These are phyloP conservation scores for Arthroderma sp. DNA, from an alignment of 2,329 filamentous ascomycete species.

Conservation along the genomic window DNA sequence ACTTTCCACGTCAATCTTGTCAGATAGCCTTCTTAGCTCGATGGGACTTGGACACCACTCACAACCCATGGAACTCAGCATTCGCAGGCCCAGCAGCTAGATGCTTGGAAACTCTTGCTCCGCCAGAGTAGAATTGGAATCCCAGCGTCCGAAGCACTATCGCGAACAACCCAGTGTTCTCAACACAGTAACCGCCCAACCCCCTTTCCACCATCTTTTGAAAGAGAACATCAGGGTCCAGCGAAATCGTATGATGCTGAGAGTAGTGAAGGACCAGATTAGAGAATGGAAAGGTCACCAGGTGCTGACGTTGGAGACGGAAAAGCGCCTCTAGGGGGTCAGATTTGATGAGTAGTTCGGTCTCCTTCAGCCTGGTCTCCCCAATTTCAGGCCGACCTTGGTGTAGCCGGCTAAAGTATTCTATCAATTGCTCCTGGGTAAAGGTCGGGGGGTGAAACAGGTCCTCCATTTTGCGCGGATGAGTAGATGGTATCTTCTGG, in stretches of 20 bases:
- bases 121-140: constrained; percentile 44
- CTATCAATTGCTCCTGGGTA: constrained; percentile 26
- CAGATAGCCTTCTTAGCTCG: background rate
- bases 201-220: constrained; percentile 41
- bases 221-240: constrained; percentile 41
- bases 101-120: constrained; percentile 37
- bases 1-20: constrained; percentile 11
- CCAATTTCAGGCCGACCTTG: constrained; percentile 12
- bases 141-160: constrained; percentile 42
- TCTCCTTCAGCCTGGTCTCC: constrained; percentile 18
- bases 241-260: constrained; percentile 36
- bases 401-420: constrained; percentile 26
- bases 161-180: constrained; percentile 45
- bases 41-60: constrained; percentile 10
- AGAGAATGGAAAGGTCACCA: constrained; percentile 44
- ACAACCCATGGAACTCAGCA: constrained; percentile 40
- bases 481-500: background rate
- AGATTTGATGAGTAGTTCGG: constrained; percentile 20
- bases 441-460: constrained; percentile 20
- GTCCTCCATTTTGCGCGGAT: background rate
- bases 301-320: constrained; percentile 33
- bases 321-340: constrained; percentile 25
- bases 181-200: constrained; percentile 51
- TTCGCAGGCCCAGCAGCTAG: constrained; percentile 25
- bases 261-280: constrained; percentile 47